Base-by-base conservation (phyloP, 2,329 filamentous ascomycete species). In the Aspergillus pseudonomiae region DNA sequence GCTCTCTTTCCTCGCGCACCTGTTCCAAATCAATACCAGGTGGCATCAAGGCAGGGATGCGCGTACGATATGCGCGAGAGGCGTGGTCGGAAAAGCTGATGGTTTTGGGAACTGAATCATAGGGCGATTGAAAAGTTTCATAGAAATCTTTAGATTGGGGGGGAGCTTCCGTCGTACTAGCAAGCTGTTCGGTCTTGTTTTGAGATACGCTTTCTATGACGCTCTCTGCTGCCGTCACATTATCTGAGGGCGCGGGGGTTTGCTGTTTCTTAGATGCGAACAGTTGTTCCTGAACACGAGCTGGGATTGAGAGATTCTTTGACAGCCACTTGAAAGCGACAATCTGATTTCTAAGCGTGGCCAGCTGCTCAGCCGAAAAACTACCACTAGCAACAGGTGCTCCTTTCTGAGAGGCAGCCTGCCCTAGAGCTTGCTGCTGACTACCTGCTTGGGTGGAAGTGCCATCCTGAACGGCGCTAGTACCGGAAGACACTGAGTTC, bases 11-110 rank as follows among this genome's bases (percentile, higher is more conserved):
- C 68, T 94, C 91, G 58, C 92, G 88, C 63, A 96, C 77, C 66
- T 93, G 90, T 68, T 96, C 93, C 53, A 94, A 86, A 74, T 99
- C 93, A 57, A 98, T 86, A 10, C 95, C 94, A 7, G 91, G 87
- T 6, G 95, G 94, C 80, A 97, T 93, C 61, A 97, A 88, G 66
- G 92, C 93, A 1, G 95, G 93, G 45, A 98, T 89, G 68, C 94
- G 89, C 61, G 89, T 86, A 48, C 94, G 89, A 67, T 92, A 90
- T 67, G 89, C 88, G 63, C 94, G 89, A 63, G 88, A 85, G 2
- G 86, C 85, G 77, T 98, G 94, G 56, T 94, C 90, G 43, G 88
- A 85, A 76, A 96, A 96, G 77, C 87, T 91, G 73, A 98, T 93
- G 34, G 81, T 80, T 56, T 83, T 81, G 52, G 80, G 75, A 39